These are phyloP conservation scores for Babesia ovis DNA, from an alignment of 169 alveolate species.

Conservation along the genomic window DNA sequence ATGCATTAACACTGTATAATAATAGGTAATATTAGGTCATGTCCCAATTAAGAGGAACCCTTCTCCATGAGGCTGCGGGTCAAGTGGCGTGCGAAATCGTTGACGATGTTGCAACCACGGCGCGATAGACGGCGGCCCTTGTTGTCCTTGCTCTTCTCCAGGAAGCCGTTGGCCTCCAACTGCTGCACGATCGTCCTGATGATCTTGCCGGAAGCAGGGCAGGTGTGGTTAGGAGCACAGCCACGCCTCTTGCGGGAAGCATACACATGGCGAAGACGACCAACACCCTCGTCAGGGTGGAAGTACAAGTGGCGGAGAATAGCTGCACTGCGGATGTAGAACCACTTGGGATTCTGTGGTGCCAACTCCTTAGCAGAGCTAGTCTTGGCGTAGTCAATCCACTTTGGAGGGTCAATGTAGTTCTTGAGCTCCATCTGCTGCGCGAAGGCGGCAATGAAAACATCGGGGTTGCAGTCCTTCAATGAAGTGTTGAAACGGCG, in stretches of 20 bases:
- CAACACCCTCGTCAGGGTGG: constrained; percentile 93
- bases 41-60: no score
- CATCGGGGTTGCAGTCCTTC: constrained; percentile 95
- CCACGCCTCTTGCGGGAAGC: constrained; percentile 92
- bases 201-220: constrained; percentile 92
- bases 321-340: constrained; percentile 95
- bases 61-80: constrained; percentile 60
- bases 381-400: constrained; percentile 94
- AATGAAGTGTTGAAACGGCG: constrained; percentile 79
- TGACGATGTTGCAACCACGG: constrained; percentile 81
- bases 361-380: constrained; percentile 92
- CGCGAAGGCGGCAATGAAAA: constrained; percentile 92
- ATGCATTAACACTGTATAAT: no score
- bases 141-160: constrained; percentile 89
- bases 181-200: constrained; percentile 92
- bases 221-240: constrained; percentile 87
- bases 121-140: constrained; percentile 82
- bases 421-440: constrained; percentile 92
- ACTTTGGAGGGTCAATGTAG: constrained; percentile 92
- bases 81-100: constrained; percentile 83
- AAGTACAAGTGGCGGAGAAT: constrained; percentile 92
- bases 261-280: constrained; percentile 88
- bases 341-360: constrained; percentile 96
- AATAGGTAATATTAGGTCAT: no score
- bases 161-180: constrained; percentile 90